A percentile compares a stretch with the other conserved stretches of the same genome.
These are phyloP conservation scores for Ceratocystis diversiconidia DNA, from an alignment of 2,329 filamentous ascomycete genomes.

Conservation along the genomic window DNA sequence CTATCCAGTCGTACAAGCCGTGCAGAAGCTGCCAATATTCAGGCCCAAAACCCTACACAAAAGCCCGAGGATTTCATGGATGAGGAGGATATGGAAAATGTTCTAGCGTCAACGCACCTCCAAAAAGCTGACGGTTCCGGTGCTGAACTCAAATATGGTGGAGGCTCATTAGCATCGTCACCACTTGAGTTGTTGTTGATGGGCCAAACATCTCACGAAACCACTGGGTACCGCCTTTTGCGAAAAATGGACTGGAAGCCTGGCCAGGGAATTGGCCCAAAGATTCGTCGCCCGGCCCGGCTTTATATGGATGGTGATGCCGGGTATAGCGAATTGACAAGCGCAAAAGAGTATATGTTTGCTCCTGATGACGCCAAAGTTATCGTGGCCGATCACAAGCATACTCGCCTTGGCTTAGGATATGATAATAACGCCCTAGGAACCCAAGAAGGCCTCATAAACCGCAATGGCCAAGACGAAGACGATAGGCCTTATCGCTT, in stretches of 20 bases:
- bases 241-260: constrained; percentile 93
- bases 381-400: constrained; percentile 51
- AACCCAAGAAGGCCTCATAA: not conserved
- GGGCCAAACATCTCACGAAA: constrained; percentile 61
- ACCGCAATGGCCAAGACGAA: not conserved
- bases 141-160: not conserved
- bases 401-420: constrained; percentile 58
- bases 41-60: constrained; percentile 27
- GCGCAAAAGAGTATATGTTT: constrained; percentile 47
- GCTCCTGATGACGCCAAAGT: constrained; percentile 62
- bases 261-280: constrained; percentile 84
- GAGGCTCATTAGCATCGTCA: constrained; percentile 37
- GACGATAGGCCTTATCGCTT: constrained; percentile 30
- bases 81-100: constrained; percentile 82
- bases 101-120: constrained; percentile 60
- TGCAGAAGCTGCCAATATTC: constrained; percentile 29
- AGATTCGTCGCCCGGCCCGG: constrained; percentile 59
- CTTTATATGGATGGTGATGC: constrained; percentile 31
- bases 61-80: constrained; percentile 93
- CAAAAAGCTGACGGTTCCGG: constrained; percentile 47
- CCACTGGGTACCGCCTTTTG: constrained; percentile 72
- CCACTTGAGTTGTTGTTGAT: constrained; percentile 49
- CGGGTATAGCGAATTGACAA: not conserved
- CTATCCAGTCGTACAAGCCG: constrained; percentile 76
- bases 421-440: not conserved